A percentile compares a stretch with the other conserved stretches of the same genome.
Evolutionary conservation across 2,329 filamentous ascomycete species (phyloP).

Genomic region (Penicillium sp.): DNA sequence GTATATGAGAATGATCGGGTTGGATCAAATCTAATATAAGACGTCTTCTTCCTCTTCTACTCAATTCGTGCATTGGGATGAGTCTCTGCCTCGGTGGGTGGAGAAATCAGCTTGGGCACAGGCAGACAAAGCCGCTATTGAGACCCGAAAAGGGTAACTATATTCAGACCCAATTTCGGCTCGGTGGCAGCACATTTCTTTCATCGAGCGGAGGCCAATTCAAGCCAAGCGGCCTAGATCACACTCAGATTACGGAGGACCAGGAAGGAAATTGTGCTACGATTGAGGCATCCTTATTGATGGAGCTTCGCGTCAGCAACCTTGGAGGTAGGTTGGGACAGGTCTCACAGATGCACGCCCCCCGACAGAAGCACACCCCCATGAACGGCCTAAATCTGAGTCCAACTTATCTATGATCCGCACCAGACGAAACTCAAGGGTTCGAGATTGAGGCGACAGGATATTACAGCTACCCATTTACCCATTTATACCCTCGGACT

Average conservation of each 20-base stretch:
- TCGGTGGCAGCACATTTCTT: background rate
- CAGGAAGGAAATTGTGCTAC: background rate
- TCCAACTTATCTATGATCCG: no score
- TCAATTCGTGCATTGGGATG: no score
- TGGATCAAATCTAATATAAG: background rate
- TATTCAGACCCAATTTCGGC: background rate
- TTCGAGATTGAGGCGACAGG: no score
- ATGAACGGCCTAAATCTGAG: no score
- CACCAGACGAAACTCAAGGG: no score
- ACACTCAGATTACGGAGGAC: no score
- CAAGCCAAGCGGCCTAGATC: background rate
- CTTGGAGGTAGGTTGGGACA: no score
- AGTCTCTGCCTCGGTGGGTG: background rate
- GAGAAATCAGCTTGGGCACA: background rate
- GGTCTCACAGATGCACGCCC: no score
- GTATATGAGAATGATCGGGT: background rate
- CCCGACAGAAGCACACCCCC: no score
- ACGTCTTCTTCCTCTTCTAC: no score
- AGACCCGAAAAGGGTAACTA: background rate
- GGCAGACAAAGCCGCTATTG: conserved; percentile 2
- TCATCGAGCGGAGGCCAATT: background rate
- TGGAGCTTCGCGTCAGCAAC: background rate
- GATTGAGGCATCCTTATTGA: background rate
- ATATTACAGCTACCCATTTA: no score
- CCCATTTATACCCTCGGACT: no score